Evolutionary conservation across 768 basidiomycete genomes (phyloP).

Genomic region (Naganishia randhawae): DNA sequence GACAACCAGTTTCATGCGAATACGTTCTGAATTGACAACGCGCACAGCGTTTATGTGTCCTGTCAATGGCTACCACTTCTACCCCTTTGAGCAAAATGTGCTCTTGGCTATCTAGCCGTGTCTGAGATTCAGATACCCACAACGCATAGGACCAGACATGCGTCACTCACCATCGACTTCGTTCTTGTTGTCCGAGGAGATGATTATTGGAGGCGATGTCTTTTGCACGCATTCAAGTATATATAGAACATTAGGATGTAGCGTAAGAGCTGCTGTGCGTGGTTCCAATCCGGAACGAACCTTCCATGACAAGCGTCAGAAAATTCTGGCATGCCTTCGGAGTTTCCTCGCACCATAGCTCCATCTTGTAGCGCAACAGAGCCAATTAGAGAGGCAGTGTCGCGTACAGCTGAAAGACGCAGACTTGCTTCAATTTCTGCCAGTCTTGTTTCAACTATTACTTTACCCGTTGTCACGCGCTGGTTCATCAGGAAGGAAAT

Average conservation of each 20-base stretch:
- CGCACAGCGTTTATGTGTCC: no score
- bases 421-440: slow-evolving; percentile 60
- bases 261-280: slow-evolving; percentile 81
- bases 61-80: no score
- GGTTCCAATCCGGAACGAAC: slow-evolving; percentile 55
- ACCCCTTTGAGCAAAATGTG: no score
- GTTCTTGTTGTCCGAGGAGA: no score
- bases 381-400: background rate
- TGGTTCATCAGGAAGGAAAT: slow-evolving; percentile 14
- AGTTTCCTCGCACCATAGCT: slow-evolving; percentile 94
- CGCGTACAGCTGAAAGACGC: background rate
- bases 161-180: no score
- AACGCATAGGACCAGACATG: no score
- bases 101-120: no score
- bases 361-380: slow-evolving; percentile 57
- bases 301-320: slow-evolving; percentile 81
- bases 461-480: slow-evolving; percentile 70
- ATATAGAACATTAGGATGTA: slow-evolving; percentile 82
- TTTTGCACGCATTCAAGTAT: slow-evolving; percentile 81
- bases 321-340: slow-evolving; percentile 93
- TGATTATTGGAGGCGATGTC: no score
- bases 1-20: no score
- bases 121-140: no score
- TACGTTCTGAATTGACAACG: no score
- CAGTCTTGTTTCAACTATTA: slow-evolving; percentile 80